Base-by-base conservation (phyloP, 1,284 basidiomycete species). In the Kwoniella shivajii region DNA sequence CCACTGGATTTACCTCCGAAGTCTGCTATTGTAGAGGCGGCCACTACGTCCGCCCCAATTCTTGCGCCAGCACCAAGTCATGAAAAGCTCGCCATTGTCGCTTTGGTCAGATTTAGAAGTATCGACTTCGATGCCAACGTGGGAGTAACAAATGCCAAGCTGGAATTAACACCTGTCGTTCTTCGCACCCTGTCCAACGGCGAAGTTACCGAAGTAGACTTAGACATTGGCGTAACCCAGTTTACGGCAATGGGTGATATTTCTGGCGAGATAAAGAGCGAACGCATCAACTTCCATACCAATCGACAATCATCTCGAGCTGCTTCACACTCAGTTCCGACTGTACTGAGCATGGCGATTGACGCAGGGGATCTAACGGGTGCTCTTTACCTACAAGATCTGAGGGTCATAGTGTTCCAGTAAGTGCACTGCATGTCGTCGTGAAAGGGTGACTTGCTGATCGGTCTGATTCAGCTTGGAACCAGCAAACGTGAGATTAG, bases 351-450 rank as follows among this genome's bases (percentile, higher is more conserved):
- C 61, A 80, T 94, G 49, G 82, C 81, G 11, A 84, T 94, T 80
- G 87, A 86, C 3, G 90, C 85, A 63, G 90, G 88, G 4, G 81
- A 85, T 33, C 72, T 92, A 59, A 80, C 84, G 50, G 82, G 85
- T 11, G 82, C 83, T 30, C 76, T 92, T 24, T 86, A 89, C 69
- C 88, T 90, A 13, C 89, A 90, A 58, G 86, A 87, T 67, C 85
- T 88, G 64, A 85, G 84, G 62, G 78, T 93, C 30, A 77, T 92
- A 27, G 84, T 88, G 55, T 91, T 92, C 74, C 84, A 87, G 88
- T 91, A 63, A 69, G 84, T 79, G 4, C 18, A 38, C 20, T 11
- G 18, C 9, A 11, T 22, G 31, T 7, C 14, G 2, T 38, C 26
- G n/a, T 2, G 3, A 18, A 22, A 6, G 26, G 37, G 16, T n/a